These are phyloP conservation scores for Neobulgaria alba DNA, from an alignment of 2,329 filamentous ascomycete genomes.

Conservation along the genomic window DNA sequence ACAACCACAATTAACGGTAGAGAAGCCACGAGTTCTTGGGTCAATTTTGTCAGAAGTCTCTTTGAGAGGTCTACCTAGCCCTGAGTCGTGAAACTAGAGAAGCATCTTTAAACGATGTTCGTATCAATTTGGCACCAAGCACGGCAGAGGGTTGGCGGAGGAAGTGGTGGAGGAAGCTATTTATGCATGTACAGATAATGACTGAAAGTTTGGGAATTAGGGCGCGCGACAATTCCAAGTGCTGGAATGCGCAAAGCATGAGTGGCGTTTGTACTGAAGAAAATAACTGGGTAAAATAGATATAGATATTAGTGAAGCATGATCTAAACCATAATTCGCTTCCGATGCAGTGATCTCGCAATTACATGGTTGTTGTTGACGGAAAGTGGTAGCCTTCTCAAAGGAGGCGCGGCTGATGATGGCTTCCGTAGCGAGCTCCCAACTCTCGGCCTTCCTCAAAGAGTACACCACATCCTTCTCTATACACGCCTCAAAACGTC, in stretches of 20 bases:
- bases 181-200: neutral
- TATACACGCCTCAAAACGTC: slow-evolving; percentile 10
- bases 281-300: neutral
- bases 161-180: neutral
- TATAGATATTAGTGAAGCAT: slow-evolving; percentile 1
- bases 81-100: no score
- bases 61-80: no score
- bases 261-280: slow-evolving; percentile 1
- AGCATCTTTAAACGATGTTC: no score
- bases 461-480: slow-evolving; percentile 5
- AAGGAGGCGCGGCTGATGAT: slow-evolving; percentile 12
- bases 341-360: slow-evolving; percentile 2
- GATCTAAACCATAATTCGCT: neutral
- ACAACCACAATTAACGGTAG: no score
- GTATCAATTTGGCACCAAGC: no score
- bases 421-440: slow-evolving; percentile 15
- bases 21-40: no score
- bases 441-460: slow-evolving; percentile 2
- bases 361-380: neutral
- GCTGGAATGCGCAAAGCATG: slow-evolving; percentile 3
- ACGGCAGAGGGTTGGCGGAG: no score
- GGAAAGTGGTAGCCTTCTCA: slow-evolving; percentile 6
- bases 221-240: slow-evolving; percentile 3
- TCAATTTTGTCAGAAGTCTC: no score
- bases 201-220: neutral